A percentile compares a stretch with the other conserved stretches of the same genome.
Conservation (phyloP, 2,329 filamentous ascomycete species). For the Alternaria burnsii region DNA sequence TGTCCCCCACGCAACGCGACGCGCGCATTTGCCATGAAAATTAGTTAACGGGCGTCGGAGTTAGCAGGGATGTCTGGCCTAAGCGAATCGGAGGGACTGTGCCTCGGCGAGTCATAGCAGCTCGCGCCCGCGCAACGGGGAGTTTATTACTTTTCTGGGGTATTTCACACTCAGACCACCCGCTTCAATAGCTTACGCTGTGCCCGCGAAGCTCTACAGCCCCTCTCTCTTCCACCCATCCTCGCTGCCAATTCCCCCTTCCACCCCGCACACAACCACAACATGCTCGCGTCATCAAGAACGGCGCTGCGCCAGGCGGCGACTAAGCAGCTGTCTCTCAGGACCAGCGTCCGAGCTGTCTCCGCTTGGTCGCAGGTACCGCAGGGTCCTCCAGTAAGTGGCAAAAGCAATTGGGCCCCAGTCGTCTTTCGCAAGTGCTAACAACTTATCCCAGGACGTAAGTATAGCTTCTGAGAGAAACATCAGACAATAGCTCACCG, state of each 20-base stretch:
- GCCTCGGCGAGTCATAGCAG: conserved; percentile 20
- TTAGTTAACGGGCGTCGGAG: conserved; percentile 23
- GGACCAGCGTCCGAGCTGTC: conserved; percentile 64
- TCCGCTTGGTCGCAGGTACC: conserved; percentile 92
- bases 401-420: conserved; percentile 13
- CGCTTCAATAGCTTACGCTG: conserved; percentile 20
- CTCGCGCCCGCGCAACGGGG: conserved; percentile 27
- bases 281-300: conserved; percentile 51
- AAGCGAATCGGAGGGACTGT: conserved; percentile 28
- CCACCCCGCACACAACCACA: conserved; percentile 22
- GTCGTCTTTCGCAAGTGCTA: conserved; percentile 28
- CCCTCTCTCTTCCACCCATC: conserved; percentile 16
- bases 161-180: conserved; percentile 38
- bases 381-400: conserved; percentile 90
- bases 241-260: conserved; percentile 11
- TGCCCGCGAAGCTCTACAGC: conserved; percentile 16
- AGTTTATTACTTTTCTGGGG: conserved; percentile 38
- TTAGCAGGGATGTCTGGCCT: conserved; percentile 19
- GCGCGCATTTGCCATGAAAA: conserved; percentile 28
- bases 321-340: conserved; percentile 45
- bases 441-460: conserved; percentile 47
- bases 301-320: conserved; percentile 51
- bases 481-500: conserved; percentile 29
- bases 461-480: conserved; percentile 16
- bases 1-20: conserved; percentile 13